Evolutionary conservation across 352 stramenopile genomes (phyloP).

Genomic region (Blastocystis sp.): DNA sequence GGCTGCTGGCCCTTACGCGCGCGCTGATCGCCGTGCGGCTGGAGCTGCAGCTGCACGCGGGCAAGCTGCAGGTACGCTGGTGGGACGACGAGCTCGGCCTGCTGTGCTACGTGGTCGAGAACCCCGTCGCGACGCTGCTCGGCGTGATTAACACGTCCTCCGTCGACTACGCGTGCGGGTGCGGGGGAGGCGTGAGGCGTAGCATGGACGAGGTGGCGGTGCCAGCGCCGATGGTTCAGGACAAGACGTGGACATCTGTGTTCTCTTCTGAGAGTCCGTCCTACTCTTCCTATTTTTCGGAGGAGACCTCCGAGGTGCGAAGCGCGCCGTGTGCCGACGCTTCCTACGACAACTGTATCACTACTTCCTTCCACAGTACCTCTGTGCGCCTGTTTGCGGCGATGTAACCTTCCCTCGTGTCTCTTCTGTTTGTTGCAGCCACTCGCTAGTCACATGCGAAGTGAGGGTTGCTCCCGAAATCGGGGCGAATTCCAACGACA

Average conservation of each 20-base stretch:
- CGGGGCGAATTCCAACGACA: background rate
- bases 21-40: conserved; percentile 4
- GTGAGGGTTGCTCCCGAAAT: background rate
- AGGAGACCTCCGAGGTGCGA: background rate
- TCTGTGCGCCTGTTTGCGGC: background rate
- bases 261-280: background rate
- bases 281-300: background rate
- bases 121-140: background rate
- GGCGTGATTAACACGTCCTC: background rate
- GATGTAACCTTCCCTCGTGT: conserved; percentile 1
- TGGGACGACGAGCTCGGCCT: background rate
- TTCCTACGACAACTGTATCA: background rate
- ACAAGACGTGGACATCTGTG: background rate
- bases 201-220: background rate
- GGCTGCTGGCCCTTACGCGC: background rate
- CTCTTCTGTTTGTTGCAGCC: background rate
- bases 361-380: background rate
- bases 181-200: background rate
- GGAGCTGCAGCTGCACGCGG: background rate
- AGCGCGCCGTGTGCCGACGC: background rate
- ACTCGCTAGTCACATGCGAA: background rate
- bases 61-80: background rate
- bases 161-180: background rate
- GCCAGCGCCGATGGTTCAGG: background rate
- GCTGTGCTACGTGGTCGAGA: background rate